Conservation (phyloP, 2,329 filamentous ascomycete species). For the Neofusicoccum sp. region DNA sequence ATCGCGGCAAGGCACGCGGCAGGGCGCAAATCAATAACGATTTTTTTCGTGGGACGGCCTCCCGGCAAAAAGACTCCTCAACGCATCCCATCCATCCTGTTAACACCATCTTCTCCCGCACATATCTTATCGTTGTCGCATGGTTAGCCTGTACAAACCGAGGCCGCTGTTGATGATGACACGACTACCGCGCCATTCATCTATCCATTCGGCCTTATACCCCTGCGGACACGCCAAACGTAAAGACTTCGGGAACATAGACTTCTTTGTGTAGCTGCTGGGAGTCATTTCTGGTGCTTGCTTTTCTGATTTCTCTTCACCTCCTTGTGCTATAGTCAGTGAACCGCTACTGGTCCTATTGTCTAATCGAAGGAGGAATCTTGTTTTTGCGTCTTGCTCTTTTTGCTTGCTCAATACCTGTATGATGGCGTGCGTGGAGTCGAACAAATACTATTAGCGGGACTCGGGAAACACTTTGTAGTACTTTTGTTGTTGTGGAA, state of each 20-base stretch:
- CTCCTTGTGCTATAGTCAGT: background rate
- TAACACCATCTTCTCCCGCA: background rate
- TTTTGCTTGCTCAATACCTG: slow-evolving; percentile 15
- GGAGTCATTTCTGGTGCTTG: slow-evolving; percentile 1
- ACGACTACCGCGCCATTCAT: slow-evolving; percentile 7
- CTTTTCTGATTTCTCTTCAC: background rate
- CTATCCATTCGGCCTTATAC: slow-evolving; percentile 1
- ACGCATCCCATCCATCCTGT: background rate
- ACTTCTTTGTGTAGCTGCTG: background rate
- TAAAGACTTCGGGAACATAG: slow-evolving; percentile 10
- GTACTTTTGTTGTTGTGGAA: background rate
- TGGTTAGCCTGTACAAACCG: slow-evolving; percentile 2
- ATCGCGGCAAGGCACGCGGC: slow-evolving; percentile 2
- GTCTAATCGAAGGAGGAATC: slow-evolving; percentile 14
- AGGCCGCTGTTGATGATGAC: slow-evolving; percentile 6
- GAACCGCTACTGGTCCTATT: slow-evolving; percentile 8
- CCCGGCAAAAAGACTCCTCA: background rate
- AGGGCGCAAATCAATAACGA: slow-evolving; percentile 12
- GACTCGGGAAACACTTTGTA: background rate
- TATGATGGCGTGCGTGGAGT: slow-evolving; percentile 17
- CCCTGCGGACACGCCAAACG: slow-evolving; percentile 3
- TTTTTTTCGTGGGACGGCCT: slow-evolving; percentile 14
- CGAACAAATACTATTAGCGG: slow-evolving; percentile 7
- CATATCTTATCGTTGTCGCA: slow-evolving; percentile 1
- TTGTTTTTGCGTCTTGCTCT: slow-evolving; percentile 11